phyloP scores from a whole-genome alignment of 192 early-diverging fungal species.

The Coemansia sp. region DNA sequence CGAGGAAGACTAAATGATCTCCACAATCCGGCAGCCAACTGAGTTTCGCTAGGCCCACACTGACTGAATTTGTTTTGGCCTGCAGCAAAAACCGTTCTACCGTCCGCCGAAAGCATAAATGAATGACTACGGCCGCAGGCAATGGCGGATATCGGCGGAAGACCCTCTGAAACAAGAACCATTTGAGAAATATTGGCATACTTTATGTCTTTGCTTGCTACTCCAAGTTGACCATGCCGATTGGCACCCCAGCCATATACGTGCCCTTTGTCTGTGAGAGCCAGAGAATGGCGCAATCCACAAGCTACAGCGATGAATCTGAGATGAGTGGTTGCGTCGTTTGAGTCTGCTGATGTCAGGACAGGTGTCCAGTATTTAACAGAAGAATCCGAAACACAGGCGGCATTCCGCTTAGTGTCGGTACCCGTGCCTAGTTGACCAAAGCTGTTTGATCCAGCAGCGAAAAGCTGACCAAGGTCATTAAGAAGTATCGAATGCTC shows the following conservation, averaged over 20 bases:
- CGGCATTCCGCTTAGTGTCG: background rate
- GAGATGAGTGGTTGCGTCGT: background rate
- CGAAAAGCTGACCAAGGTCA: constrained; percentile 15
- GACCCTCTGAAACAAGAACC: constrained; percentile 6
- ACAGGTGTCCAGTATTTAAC: constrained; percentile 4
- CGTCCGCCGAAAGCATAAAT: constrained; percentile 48
- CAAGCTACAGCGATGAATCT: constrained; percentile 55
- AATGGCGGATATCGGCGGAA: constrained; percentile 51
- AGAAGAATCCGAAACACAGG: no score
- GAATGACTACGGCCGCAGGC: constrained; percentile 68
- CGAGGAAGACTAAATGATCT: constrained; percentile 11
- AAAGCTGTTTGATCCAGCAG: constrained; percentile 25
- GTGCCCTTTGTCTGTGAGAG: constrained; percentile 39
- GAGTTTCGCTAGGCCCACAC: constrained; percentile 37
- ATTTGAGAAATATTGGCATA: background rate
- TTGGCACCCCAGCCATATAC: constrained; percentile 66
- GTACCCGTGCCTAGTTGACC: constrained; percentile 29
- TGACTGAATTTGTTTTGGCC: constrained; percentile 69
- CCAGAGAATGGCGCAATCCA: constrained; percentile 65
- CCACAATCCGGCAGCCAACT: constrained; percentile 4
- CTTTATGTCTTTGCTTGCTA: background rate
- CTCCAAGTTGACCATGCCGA: constrained; percentile 63
- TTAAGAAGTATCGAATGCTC: constrained; percentile 41
- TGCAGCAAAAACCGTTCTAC: constrained; percentile 48
- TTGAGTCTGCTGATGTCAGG: background rate